Evolutionary conservation across 495 filamentous ascomycete genomes (phyloP).

Genomic region (Talaromyces adpressus): DNA sequence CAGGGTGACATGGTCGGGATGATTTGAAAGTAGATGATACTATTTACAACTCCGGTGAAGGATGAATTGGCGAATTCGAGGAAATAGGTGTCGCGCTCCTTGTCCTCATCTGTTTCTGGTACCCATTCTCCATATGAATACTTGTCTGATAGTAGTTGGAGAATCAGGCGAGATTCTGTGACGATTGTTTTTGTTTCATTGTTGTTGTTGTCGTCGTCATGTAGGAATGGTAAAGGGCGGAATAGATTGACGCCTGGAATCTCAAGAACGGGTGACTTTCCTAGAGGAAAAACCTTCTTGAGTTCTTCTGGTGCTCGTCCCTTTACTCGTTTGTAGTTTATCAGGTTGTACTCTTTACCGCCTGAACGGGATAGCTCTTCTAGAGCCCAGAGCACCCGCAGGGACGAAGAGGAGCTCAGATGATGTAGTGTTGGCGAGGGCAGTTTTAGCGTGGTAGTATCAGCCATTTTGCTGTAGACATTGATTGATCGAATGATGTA

Average conservation of each 20-base stretch:
- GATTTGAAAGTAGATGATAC: slow-evolving; percentile 8
- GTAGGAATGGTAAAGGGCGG: neutral
- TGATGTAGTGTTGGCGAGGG: slow-evolving; percentile 6
- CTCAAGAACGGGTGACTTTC: slow-evolving; percentile 9
- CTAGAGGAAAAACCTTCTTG: slow-evolving; percentile 8
- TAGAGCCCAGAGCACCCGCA: slow-evolving; percentile 12
- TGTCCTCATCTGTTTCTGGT: neutral
- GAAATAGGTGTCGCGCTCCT: slow-evolving; percentile 5
- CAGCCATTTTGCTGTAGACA: neutral
- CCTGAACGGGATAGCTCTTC: slow-evolving; percentile 5
- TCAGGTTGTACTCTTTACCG: neutral
- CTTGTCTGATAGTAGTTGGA: slow-evolving; percentile 10
- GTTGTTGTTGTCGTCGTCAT: neutral
- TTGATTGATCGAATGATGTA: neutral
- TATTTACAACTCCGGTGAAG: slow-evolving; percentile 1
- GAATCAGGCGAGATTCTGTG: slow-evolving; percentile 10
- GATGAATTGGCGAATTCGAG: slow-evolving; percentile 10
- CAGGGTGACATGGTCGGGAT: slow-evolving; percentile 2
- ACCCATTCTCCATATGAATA: slow-evolving; percentile 9
- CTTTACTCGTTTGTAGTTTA: slow-evolving; percentile 2
- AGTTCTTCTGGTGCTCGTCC: slow-evolving; percentile 8
- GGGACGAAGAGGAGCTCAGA: slow-evolving; percentile 6
- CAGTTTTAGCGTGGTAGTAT: neutral
- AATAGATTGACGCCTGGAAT: slow-evolving; percentile 3
- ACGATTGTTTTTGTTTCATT: slow-evolving; percentile 1